Percentiles rank a stretch among this genome's conserved stretches.
Evolutionary conservation across 2,329 filamentous ascomycete species (phyloP).

Genomic region (Leptosphaerulina australis): DNA sequence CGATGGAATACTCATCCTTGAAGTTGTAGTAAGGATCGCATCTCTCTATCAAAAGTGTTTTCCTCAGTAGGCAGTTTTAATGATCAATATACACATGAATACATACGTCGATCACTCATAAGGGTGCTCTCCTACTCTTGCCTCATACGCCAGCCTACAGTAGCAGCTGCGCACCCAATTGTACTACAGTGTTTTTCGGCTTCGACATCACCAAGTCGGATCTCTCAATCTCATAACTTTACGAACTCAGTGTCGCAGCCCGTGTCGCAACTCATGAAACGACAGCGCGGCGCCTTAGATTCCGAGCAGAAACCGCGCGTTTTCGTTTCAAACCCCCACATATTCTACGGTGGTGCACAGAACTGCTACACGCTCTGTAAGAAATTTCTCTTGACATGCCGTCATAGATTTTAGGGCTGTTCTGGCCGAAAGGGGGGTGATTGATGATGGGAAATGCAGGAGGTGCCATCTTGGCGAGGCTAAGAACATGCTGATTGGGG

Average conservation of each 20-base stretch:
- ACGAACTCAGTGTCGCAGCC: constrained; percentile 5
- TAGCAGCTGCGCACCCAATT: too few species aligned
- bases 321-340: constrained; percentile 34
- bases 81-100: neutral
- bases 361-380: constrained; percentile 20
- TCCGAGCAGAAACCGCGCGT: constrained; percentile 19
- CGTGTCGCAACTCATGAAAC: constrained; percentile 22
- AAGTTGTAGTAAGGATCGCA: neutral
- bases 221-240: neutral
- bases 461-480: too few species aligned
- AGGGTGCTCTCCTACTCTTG: neutral
- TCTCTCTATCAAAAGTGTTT: neutral
- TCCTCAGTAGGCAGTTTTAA: too few species aligned
- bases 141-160: too few species aligned
- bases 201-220: neutral
- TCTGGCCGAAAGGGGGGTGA: neutral
- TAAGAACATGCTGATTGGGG: too few species aligned
- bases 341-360: constrained; percentile 1
- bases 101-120: neutral
- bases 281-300: constrained; percentile 14
- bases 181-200: too few species aligned
- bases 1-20: neutral
- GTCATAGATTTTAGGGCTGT: neutral
- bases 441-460: neutral
- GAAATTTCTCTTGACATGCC: constrained; percentile 3